Evolutionary conservation across 495 filamentous ascomycete species (phyloP), one percentile per base, ranked within the genome.

Genomic region (Aspergillus hancockii): DNA sequence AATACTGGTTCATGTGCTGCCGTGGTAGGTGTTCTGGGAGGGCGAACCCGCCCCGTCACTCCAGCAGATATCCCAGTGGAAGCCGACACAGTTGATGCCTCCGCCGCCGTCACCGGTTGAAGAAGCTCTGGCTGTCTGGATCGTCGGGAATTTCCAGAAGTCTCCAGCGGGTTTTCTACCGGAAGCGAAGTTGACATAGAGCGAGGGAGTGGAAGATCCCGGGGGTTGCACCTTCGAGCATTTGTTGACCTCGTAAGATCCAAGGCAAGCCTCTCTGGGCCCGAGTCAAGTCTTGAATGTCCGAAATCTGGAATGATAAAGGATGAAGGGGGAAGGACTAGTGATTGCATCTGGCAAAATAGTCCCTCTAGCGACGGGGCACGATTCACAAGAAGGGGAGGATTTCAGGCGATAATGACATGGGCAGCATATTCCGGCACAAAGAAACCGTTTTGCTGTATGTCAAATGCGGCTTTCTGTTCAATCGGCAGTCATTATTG

Each of bases 181-280:
- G 82, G 83, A 72, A 87, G 85, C 78, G 87, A 88, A 73, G 87
- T 86, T 83, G 90, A 91, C 90, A 93, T 93, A 83, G 88, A 87
- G 83, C 87, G 88, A 81, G 87, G 88, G 77, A 85, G 83, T 74
- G 88, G 62, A 59, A 72, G 84, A 73, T 85, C 86, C 84, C 82
- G 79, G 65, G 82, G 84, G 78, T 80, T 84, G 73, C 77, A 80
- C 80, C 81, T 78, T 81, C 85, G 73, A 82, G 83, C 82, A 84
- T 87, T 84, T 80, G 79, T 79, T 71, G 83, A 79, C 81, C 85
- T 83, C 72, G 82, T 80, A 75, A 87, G 80, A 79, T 89, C 87
- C 69, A 90, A 84, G 74, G 83, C 77, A 68, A 86, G 83, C 75
- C 82, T 81, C 71, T 86, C 83, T 71, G 86, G 82, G 73, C 88